These are phyloP conservation scores for Aspergillus phoenicis DNA, from an alignment of 2,329 filamentous ascomycete species.

Conservation along the genomic window DNA sequence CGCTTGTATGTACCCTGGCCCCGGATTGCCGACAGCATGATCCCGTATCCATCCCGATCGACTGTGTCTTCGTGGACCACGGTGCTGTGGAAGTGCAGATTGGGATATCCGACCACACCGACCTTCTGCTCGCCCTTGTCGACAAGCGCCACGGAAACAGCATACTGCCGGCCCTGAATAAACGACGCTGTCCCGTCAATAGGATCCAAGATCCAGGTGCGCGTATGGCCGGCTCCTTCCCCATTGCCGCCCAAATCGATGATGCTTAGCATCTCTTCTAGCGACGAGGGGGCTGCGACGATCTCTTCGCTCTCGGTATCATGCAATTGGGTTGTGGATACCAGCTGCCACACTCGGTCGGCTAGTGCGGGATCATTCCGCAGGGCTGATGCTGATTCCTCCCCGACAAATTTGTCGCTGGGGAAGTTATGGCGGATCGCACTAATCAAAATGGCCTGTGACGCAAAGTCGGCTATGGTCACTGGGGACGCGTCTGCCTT, in stretches of 20 bases:
- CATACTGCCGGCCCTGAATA: constrained; percentile 13
- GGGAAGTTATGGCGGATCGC: constrained; percentile 11
- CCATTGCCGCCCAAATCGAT: constrained; percentile 3
- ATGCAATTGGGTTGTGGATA: background rate
- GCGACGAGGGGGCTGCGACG: background rate
- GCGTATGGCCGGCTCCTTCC: background rate
- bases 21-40: constrained; percentile 12
- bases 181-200: constrained; percentile 15
- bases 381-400: constrained; percentile 8
- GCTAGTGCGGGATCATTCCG: constrained; percentile 8
- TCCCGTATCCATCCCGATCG: constrained; percentile 6
- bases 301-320: background rate
- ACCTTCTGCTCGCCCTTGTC: constrained; percentile 13
- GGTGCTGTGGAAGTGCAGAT: constrained; percentile 3
- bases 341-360: constrained; percentile 10
- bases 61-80: constrained; percentile 1
- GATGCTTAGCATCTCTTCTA: constrained; percentile 9
- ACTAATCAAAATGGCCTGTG: constrained; percentile 14
- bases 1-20: constrained; percentile 11
- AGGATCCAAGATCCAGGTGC: constrained; percentile 16
- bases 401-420: constrained; percentile 8
- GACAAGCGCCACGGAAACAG: constrained; percentile 14
- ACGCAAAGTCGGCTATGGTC: constrained; percentile 9
- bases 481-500: constrained; percentile 13
- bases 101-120: constrained; percentile 15